Percentiles rank a stretch among this genome's conserved stretches.
Evolutionary conservation across 352 stramenopile species (phyloP).

Genomic region (Pythium dissotocum): DNA sequence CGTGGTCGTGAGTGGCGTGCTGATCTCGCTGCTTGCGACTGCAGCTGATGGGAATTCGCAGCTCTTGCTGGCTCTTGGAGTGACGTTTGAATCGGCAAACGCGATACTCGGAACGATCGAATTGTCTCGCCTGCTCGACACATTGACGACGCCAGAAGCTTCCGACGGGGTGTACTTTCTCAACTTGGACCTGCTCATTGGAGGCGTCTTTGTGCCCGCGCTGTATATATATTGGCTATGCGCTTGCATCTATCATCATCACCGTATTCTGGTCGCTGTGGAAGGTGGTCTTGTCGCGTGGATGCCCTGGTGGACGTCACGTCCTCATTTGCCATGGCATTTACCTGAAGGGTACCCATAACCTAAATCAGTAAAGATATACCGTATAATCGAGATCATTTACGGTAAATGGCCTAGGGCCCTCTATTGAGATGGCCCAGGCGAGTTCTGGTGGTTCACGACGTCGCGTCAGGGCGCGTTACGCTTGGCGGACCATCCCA

Average conservation of each 20-base stretch:
- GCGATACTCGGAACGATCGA: neutral
- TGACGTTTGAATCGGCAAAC: neutral
- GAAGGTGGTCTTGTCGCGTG: neutral
- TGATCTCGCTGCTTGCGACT: neutral
- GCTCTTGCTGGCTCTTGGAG: neutral
- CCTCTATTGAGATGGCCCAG: neutral
- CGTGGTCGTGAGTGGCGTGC: neutral
- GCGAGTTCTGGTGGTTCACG: slow-evolving; percentile 16
- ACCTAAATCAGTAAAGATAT: neutral
- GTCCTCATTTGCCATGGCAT: too few relatives aligned
- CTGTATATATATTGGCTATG: neutral
- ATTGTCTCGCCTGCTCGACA: neutral
- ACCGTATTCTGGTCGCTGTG: neutral
- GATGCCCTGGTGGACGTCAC: neutral
- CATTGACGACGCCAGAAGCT: neutral
- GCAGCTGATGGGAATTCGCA: neutral
- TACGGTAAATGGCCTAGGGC: neutral
- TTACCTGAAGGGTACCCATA: neutral
- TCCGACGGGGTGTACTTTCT: neutral
- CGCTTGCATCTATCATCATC: neutral
- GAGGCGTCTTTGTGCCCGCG: neutral
- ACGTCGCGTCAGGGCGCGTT: slow-evolving; percentile 9
- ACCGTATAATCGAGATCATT: neutral
- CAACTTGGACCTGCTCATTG: neutral
- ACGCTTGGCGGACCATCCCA: neutral